phyloP scores from a whole-genome alignment of 495 filamentous ascomycete genomes.

The Lasiosphaeria ovina region DNA sequence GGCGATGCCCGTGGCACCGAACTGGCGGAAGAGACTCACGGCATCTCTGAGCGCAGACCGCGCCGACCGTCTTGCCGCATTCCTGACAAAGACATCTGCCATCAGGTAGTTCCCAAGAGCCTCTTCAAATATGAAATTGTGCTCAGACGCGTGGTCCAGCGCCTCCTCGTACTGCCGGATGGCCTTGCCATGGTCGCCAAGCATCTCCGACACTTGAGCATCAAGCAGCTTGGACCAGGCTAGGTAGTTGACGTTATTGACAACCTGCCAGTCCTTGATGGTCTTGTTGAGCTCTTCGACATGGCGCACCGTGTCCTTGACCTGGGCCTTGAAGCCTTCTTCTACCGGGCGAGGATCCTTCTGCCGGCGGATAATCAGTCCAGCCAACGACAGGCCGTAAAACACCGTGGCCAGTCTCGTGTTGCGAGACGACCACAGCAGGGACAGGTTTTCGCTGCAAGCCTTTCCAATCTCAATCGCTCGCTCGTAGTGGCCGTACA shows the following conservation, averaged over 20 bases:
- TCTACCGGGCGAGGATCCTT: constrained; percentile 50
- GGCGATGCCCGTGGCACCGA: constrained; percentile 74
- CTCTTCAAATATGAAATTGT: constrained; percentile 77
- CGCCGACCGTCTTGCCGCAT: constrained; percentile 69
- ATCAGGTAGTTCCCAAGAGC: constrained; percentile 75
- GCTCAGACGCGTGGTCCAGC: constrained; percentile 74
- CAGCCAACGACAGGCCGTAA: constrained; percentile 67
- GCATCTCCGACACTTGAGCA: constrained; percentile 68
- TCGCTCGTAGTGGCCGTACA: constrained; percentile 71
- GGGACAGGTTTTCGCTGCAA: constrained; percentile 56
- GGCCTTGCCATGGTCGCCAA: constrained; percentile 57
- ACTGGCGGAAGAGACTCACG: constrained; percentile 67
- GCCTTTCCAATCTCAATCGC: constrained; percentile 64
- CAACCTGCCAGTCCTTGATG: constrained; percentile 64
- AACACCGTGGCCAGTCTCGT: constrained; percentile 62
- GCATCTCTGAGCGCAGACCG: constrained; percentile 69
- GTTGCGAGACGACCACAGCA: constrained; percentile 72
- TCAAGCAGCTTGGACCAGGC: constrained; percentile 74
- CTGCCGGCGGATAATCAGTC: constrained; percentile 60
- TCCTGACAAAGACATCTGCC: constrained; percentile 71
- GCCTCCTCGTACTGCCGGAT: constrained; percentile 70
- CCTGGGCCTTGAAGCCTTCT: constrained; percentile 48
- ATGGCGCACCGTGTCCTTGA: constrained; percentile 54
- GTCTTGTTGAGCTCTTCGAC: constrained; percentile 55
- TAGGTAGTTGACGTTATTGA: constrained; percentile 76